Base-by-base conservation (phyloP, 1,139 yeast genomes). In the Hemisphaericaspora xylofermentans region DNA sequence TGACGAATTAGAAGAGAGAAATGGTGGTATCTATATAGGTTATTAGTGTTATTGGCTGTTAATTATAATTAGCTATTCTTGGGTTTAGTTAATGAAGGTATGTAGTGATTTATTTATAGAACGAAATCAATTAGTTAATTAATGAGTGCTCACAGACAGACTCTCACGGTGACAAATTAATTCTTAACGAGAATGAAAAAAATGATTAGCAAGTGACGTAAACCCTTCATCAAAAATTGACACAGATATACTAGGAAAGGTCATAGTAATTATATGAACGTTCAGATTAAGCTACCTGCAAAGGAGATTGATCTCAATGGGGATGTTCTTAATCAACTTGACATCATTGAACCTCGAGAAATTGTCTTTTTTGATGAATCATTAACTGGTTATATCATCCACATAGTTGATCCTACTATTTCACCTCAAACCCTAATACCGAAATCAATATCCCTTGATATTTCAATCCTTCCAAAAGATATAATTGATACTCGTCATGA, bases 1-100 rank as follows among this genome's bases (percentile, higher is more conserved):
- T 8, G 68, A 63, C 24, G 66, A 58, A 36, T 52, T 72, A 31
- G 76, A 70, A 30, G 72, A 68, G 38, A 50, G 75, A 37, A 56
- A 58, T 8, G 78, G 78, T 2, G 78, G 77, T 2, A 51, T 71
- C 6, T 72, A 71, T 49, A 60, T 71, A 27, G 76, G 77, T 5
- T 71, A 71, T 48, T 71, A 31, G 25, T 24, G 12, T 24, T n/a
- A n/a, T n/a, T n/a, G n/a, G n/a, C n/a, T n/a, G n/a, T n/a, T n/a
- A n/a, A n/a, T n/a, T n/a, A n/a, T n/a, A n/a, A n/a, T n/a, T n/a
- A n/a, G n/a, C n/a, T n/a, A n/a, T n/a, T n/a, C n/a, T n/a, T n/a
- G n/a, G n/a, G n/a, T n/a, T n/a, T n/a, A n/a, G n/a, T n/a, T n/a
- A n/a, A n/a, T n/a, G n/a, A n/a, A n/a, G n/a, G 17, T 33, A 15